Evolutionary conservation across 2,329 filamentous ascomycete genomes (phyloP), one percentile per base, ranked within the genome.

Genomic region (Xylariaceae sp.): DNA sequence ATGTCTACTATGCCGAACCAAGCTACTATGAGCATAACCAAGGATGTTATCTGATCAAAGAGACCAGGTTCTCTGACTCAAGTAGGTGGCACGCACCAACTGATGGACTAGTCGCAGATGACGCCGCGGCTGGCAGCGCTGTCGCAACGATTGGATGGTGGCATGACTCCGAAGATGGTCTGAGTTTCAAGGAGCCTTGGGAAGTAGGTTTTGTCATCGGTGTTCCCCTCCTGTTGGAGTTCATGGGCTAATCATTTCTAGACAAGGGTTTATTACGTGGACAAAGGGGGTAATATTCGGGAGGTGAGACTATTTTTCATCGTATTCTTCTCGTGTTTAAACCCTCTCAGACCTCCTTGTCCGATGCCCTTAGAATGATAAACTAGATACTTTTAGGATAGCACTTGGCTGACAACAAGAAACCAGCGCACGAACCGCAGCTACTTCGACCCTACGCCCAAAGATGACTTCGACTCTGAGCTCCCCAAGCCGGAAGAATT

Each of bases 241-340:
- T n/a, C n/a, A n/a, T n/a, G n/a, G n/a, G n/a, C n/a, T n/a, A n/a
- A n/a, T n/a, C n/a, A n/a, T n/a, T n/a, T 23, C 4, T 24, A 46
- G 43, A 46, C 43, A 16, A 33, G 43, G 28, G 28, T 46, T 5
- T 46, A 46, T 33, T 46, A 46, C n/a, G 17, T 46, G 16, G 26
- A 33, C 28, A 46, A 21, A 4, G n/a, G 6, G 7, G 43, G 43
- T 7, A 33, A 34, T 7, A 29, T 46, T 34, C 28, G 43, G 5
- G 43, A 46, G 26, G 43, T 46, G 11, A 33, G 29, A 23, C 34
- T 8, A 6, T 17, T 3, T 16, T 12, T 19, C 12, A 43, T 16
- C 16, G n/a, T n/a, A n/a, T n/a, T n/a, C n/a, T n/a, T n/a, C n/a
- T n/a, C n/a, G n/a, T n/a, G n/a, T n/a, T n/a, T n/a, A n/a, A n/a